phyloP scores from a whole-genome alignment of 805 yeast genomes.

The Pichia scutulata region DNA sequence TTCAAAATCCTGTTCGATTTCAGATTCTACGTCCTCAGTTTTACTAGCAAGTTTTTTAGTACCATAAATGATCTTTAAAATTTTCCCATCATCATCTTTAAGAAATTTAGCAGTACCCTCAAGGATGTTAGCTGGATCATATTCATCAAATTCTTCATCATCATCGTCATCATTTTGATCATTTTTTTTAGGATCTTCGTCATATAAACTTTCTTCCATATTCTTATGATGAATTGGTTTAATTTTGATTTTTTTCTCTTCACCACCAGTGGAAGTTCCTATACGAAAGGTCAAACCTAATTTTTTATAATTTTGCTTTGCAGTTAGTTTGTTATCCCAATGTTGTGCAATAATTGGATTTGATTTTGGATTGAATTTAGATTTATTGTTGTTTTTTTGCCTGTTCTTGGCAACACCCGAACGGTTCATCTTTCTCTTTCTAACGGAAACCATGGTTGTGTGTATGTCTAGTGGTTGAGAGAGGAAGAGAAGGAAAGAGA shows the following conservation, averaged over 20 bases:
- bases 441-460: slow-evolving; percentile 40
- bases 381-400: slow-evolving; percentile 63
- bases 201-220: slow-evolving; percentile 19
- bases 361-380: slow-evolving; percentile 55
- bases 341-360: slow-evolving; percentile 81
- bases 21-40: neutral
- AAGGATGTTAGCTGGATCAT: slow-evolving; percentile 55
- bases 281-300: slow-evolving; percentile 69
- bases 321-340: slow-evolving; percentile 81
- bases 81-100: slow-evolving; percentile 63
- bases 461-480: neutral
- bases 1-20: slow-evolving; percentile 14
- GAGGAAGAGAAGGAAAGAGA: too few species aligned
- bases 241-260: slow-evolving; percentile 48
- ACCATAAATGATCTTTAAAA: slow-evolving; percentile 63
- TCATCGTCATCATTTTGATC: slow-evolving; percentile 28
- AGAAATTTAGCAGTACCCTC: slow-evolving; percentile 74
- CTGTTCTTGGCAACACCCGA: slow-evolving; percentile 65
- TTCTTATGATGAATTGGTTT: slow-evolving; percentile 19
- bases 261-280: slow-evolving; percentile 71
- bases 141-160: slow-evolving; percentile 31
- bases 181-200: slow-evolving; percentile 21
- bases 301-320: slow-evolving; percentile 78
- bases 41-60: slow-evolving; percentile 34
- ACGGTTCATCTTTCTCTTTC: slow-evolving; percentile 78